Evolutionary conservation across 257 asterid genomes (phyloP).

Genomic region (Agastache rugosa): DNA sequence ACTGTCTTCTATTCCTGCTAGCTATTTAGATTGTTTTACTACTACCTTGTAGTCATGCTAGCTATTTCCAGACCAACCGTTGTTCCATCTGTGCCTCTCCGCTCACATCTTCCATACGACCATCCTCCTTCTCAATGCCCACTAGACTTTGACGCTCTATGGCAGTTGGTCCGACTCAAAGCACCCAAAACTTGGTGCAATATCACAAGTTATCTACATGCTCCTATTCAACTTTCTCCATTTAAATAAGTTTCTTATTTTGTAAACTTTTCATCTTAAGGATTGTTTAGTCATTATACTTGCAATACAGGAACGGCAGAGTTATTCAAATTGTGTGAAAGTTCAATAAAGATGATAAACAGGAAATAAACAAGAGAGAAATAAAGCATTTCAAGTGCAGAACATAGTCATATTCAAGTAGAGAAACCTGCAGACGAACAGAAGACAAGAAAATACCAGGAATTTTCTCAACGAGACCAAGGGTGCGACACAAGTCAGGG

Average conservation of each 20-base stretch:
- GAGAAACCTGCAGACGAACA: background rate
- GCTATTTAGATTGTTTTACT: background rate
- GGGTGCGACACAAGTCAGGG: slow-evolving; percentile 44
- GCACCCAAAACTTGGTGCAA: slow-evolving; percentile 1
- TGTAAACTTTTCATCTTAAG: background rate
- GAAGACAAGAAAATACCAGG: slow-evolving; percentile 40
- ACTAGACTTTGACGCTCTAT: background rate
- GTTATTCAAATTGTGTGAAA: background rate
- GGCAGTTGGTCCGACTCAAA: background rate
- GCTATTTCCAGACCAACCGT: background rate
- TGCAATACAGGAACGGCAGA: background rate
- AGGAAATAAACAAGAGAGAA: background rate
- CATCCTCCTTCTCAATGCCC: background rate
- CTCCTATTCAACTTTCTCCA: background rate
- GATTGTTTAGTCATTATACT: background rate
- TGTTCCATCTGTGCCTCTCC: background rate
- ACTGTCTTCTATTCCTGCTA: background rate
- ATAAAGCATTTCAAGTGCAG: background rate
- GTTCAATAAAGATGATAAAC: background rate
- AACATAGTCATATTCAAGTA: background rate
- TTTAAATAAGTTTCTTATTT: background rate
- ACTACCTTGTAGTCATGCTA: background rate
- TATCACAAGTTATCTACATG: background rate
- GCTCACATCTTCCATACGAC: background rate
- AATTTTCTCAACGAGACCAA: slow-evolving; percentile 37